Percentiles rank a stretch among this genome's conserved stretches.
Evolutionary conservation across 768 basidiomycete genomes (phyloP).

Genomic region (Mycena venus): DNA sequence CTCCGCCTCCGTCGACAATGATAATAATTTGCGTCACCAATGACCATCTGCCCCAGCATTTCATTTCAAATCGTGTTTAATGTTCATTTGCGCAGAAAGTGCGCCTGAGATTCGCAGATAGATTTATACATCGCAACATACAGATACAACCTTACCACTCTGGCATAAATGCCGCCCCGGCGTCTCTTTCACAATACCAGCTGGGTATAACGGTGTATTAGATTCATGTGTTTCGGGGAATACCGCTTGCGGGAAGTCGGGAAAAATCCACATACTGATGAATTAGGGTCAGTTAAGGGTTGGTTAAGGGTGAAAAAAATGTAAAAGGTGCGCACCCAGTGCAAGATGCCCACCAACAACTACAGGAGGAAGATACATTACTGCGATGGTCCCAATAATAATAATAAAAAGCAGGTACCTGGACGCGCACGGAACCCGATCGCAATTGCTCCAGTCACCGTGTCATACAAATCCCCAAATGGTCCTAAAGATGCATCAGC

Average conservation of each 20-base stretch:
- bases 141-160: not conserved
- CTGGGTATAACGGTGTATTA: not conserved
- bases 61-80: not conserved
- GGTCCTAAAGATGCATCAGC: constrained; percentile 29
- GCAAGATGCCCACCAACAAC: constrained; percentile 69
- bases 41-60: not conserved
- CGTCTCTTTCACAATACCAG: constrained; percentile 10
- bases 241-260: not conserved
- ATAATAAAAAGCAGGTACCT: too few species aligned
- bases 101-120: not conserved
- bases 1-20: not conserved
- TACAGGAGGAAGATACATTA: too few species aligned
- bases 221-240: not conserved
- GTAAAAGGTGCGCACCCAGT: too few species aligned
- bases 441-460: constrained; percentile 58
- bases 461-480: constrained; percentile 69
- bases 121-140: not conserved
- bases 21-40: not conserved
- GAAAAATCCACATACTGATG: constrained; percentile 47
- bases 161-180: not conserved
- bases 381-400: too few species aligned
- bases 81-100: not conserved
- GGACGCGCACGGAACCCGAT: too few species aligned
- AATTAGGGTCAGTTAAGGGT: too few species aligned
- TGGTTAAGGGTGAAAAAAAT: too few species aligned